Evolutionary conservation across 306 rosid species (phyloP), one percentile per base, ranked within the genome.

Genomic region (Oemleria cerasiformis): DNA sequence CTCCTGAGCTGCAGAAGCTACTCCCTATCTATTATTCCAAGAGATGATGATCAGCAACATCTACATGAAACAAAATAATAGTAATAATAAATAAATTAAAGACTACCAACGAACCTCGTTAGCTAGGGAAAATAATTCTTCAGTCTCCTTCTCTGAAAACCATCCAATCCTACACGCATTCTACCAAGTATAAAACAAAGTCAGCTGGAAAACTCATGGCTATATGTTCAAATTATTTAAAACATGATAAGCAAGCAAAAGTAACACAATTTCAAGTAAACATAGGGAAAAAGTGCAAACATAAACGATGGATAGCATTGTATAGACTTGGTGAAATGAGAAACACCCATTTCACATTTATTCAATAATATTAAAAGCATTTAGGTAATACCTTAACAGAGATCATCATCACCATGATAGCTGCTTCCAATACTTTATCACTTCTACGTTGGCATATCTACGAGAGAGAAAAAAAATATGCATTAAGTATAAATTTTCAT

Each of bases 161-260:
- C 99, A 94, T 73, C 91, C 92, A 39, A 55, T 48, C 77, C 79
- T 79, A 69, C 97, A 91, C 56, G 92, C 95, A 83, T 78, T 83
- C 99, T 94, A 66, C 71, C 74, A 79, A 63, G 7, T 19, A 67
- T 53, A 71, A 70, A n/a, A 63, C 73, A 47, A 66, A 60, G 65
- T 76, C 72, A 80, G 65, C 50, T 48, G 44, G 30, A 67, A 68
- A 73, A 72, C 65, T 68, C n/a, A 34, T 44, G 30, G 13, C 17
- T 6, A 63, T 15, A 51, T 45, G 15, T 54, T 23, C 12, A 43
- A 23, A 53, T 40, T 65, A 19, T 48, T n/a, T 14, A 17, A 3
- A 50, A 2, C 1, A 19, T 6, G 68, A 10, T 50, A 5, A 56
- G 5, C 30, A 42, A 62, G 42, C 42, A 48, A 45, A 20, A 11